phyloP scores from a whole-genome alignment of 805 yeast species.

The Kodamaea kaohsiungensis region DNA sequence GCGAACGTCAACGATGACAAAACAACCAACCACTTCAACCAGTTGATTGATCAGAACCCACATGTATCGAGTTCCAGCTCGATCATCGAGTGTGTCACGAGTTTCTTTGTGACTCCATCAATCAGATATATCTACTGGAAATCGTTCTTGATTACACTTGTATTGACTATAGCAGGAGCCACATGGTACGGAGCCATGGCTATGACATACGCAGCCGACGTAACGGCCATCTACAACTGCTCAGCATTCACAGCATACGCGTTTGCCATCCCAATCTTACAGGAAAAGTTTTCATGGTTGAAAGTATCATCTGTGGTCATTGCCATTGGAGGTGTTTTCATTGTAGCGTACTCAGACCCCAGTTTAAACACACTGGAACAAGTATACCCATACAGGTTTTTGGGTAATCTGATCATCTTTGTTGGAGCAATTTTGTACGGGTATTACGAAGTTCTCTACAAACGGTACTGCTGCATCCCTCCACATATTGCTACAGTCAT shows the following conservation, averaged over 20 bases:
- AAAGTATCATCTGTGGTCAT: conserved; percentile 68
- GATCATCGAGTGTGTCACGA: conserved; percentile 28
- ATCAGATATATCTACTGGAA: conserved; percentile 47
- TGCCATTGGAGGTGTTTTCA: conserved; percentile 73
- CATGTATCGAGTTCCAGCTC: conserved; percentile 36
- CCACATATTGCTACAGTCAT: conserved; percentile 43
- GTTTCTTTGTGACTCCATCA: conserved; percentile 47
- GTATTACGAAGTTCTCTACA: conserved; percentile 80
- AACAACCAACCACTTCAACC: conserved; percentile 33
- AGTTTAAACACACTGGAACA: conserved; percentile 18
- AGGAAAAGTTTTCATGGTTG: conserved; percentile 62
- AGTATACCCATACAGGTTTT: conserved; percentile 56
- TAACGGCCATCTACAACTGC: conserved; percentile 88
- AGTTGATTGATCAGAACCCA: conserved; percentile 37
- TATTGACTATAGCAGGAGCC: conserved; percentile 73
- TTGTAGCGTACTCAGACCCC: conserved; percentile 67
- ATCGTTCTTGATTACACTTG: conserved; percentile 48
- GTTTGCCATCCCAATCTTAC: conserved; percentile 73
- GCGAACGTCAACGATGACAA: conserved; percentile 38
- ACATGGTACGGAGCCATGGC: conserved; percentile 88
- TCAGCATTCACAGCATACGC: conserved; percentile 87
- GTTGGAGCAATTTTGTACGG: conserved; percentile 79
- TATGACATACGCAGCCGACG: conserved; percentile 78
- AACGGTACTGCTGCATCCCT: conserved; percentile 75
- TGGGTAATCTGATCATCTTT: conserved; percentile 71